Evolutionary conservation across 208 protist genomes (phyloP).

Genomic region (Herpetomonas samuelpessoai): DNA sequence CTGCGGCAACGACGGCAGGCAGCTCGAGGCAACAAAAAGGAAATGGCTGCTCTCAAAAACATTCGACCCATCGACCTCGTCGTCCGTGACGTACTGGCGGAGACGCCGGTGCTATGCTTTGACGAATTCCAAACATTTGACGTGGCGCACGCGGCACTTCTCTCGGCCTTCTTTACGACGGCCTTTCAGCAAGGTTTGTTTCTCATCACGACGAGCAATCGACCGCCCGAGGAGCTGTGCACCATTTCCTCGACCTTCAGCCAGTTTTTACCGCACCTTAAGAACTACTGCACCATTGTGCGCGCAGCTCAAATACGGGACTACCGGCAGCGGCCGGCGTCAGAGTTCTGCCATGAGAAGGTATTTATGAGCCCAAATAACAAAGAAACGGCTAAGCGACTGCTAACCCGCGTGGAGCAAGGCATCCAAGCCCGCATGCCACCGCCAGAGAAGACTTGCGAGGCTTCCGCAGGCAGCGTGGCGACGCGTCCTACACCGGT

Average conservation of each 20-base stretch:
- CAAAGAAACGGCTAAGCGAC: constrained; percentile 29
- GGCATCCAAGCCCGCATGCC: constrained; percentile 20
- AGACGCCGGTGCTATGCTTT: constrained; percentile 89
- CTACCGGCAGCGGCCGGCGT: constrained; percentile 40
- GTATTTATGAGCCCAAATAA: constrained; percentile 71
- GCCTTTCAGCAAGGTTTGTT: constrained; percentile 72
- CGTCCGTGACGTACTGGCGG: constrained; percentile 56
- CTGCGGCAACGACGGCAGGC: constrained; percentile 18
- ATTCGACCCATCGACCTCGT: constrained; percentile 70
- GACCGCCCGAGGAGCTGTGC: constrained; percentile 73
- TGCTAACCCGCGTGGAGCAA: constrained; percentile 55
- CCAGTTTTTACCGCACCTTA: constrained; percentile 53
- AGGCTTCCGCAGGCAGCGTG: not conserved
- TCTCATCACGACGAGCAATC: constrained; percentile 86
- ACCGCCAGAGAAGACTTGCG: not conserved
- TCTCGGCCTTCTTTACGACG: constrained; percentile 75
- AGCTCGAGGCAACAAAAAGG: constrained; percentile 8
- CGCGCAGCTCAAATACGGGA: constrained; percentile 50
- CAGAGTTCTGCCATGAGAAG: constrained; percentile 35
- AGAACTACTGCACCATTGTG: constrained; percentile 64
- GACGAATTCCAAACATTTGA: constrained; percentile 94
- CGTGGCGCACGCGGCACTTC: constrained; percentile 76
- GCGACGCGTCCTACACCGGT: not conserved
- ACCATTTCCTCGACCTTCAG: constrained; percentile 62
- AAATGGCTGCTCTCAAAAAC: constrained; percentile 10